Evolutionary conservation across 768 basidiomycete genomes (phyloP).

Genomic region (Galerina sulciceps): DNA sequence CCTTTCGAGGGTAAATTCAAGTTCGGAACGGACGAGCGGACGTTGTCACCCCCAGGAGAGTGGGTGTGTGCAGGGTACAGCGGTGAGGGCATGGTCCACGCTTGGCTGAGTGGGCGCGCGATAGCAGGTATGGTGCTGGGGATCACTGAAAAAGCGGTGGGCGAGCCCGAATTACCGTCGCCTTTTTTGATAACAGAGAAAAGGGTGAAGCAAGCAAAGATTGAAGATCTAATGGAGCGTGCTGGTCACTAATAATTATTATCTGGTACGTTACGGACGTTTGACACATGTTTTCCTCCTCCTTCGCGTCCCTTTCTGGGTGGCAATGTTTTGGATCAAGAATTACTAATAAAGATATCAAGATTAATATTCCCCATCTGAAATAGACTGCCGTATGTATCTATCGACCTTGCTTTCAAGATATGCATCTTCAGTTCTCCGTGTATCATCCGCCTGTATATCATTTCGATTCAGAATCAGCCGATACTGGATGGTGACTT

Average conservation of each 20-base stretch:
- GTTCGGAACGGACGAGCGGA: background rate
- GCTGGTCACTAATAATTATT: background rate
- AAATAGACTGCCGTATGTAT: too few species aligned
- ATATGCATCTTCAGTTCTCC: too few species aligned
- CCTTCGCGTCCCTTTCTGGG: background rate
- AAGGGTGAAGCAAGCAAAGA: slow-evolving; percentile 48
- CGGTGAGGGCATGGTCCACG: slow-evolving; percentile 56
- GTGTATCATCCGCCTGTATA: too few species aligned
- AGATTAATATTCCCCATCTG: too few species aligned
- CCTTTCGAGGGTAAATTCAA: background rate
- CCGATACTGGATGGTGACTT: too few species aligned
- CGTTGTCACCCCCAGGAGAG: slow-evolving; percentile 53
- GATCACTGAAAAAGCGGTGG: slow-evolving; percentile 34
- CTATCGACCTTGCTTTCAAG: too few species aligned
- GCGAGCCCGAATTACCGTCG: slow-evolving; percentile 41
- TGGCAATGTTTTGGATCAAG: background rate
- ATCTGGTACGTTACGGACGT: background rate
- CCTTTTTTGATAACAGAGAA: slow-evolving; percentile 49
- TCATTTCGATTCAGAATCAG: too few species aligned
- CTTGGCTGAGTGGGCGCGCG: slow-evolving; percentile 20
- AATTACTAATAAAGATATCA: too few species aligned
- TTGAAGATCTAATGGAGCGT: slow-evolving; percentile 38
- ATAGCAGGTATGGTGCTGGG: slow-evolving; percentile 46
- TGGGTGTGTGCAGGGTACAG: slow-evolving; percentile 76
- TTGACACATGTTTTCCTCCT: background rate